Evolutionary conservation across 352 stramenopile species (phyloP), one percentile per base, ranked within the genome.

Genomic region (Globisporangium alternatum): DNA sequence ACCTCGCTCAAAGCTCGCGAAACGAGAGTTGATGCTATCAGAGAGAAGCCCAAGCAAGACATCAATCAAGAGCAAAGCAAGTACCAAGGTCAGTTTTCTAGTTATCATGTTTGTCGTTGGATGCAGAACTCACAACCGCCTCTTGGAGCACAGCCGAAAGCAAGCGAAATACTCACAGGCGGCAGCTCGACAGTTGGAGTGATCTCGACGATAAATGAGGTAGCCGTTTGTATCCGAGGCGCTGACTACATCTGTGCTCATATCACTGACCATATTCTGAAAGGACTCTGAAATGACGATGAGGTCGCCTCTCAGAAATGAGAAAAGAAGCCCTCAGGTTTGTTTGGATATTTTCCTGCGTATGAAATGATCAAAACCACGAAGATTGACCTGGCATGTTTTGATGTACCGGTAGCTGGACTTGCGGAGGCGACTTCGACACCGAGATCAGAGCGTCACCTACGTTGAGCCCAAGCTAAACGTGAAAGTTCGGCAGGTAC

Each of bases 391-490:
- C 55, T 49, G 48, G 7, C 1, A 25, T 55, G 4, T 19, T 43
- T 21, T 15, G 45, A 21, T 39, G 33, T 39, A 12, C 33, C 33
- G 33, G 15, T 58, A 56, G 33, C 31, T 66, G 15, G 69, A 70
- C 57, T 48, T 61, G 0, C 57, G 70, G 33, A 74, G 69, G 25
- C 71, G 64, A 39, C 69, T 85, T 33, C 80, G 82, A 15, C 61
- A 72, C 6, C 80, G 83, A 55, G 74, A 76, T 57, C 39, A 71
- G 22, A 62, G 54, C 8, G 44, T 81, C 6, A 80, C 74, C n/a
- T 92, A 90, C 47, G 60, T 81, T 13, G 80, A 90, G 52, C 75
- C 81, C 1, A 86, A 77, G 48, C 55, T 90, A 37, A 90, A 89
- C 65, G 66, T 66, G 31, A 92, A 90, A 62, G 74, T 89, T 45